Evolutionary conservation across 2,329 filamentous ascomycete genomes (phyloP).

Genomic region (Colletotrichum sp.): DNA sequence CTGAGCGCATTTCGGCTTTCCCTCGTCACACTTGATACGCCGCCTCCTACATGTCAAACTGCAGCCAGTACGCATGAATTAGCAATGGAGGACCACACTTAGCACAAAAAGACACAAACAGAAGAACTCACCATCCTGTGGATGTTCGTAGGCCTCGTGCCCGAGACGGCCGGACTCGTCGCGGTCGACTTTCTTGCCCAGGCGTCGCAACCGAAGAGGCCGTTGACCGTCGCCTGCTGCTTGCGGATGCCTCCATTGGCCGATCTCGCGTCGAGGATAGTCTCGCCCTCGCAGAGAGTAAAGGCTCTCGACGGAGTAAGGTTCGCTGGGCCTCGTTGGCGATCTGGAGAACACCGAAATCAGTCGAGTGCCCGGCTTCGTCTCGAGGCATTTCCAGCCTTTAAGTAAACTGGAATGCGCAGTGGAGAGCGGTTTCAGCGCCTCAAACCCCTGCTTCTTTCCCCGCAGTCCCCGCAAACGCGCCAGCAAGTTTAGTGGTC

Average conservation of each 20-base stretch:
- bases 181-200: neutral
- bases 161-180: slow-evolving; percentile 8
- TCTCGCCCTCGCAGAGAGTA: too few relatives aligned
- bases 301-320: neutral
- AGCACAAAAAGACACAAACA: neutral
- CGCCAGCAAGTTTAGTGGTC: neutral
- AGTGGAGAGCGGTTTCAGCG: neutral
- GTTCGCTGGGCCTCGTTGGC: neutral
- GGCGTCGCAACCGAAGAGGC: neutral
- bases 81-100: neutral
- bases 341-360: neutral
- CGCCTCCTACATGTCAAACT: slow-evolving; percentile 39
- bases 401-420: neutral
- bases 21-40: slow-evolving; percentile 39
- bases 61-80: neutral
- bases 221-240: neutral
- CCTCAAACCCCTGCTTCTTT: neutral
- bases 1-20: slow-evolving; percentile 33
- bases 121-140: slow-evolving; percentile 1
- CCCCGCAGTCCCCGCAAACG: neutral
- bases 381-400: neutral
- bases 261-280: neutral
- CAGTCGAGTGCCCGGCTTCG: neutral
- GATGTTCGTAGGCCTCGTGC: slow-evolving; percentile 12
- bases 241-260: neutral